These are phyloP conservation scores for Annulohypoxylon moriforme DNA, from an alignment of 495 filamentous ascomycete species.

Conservation along the genomic window DNA sequence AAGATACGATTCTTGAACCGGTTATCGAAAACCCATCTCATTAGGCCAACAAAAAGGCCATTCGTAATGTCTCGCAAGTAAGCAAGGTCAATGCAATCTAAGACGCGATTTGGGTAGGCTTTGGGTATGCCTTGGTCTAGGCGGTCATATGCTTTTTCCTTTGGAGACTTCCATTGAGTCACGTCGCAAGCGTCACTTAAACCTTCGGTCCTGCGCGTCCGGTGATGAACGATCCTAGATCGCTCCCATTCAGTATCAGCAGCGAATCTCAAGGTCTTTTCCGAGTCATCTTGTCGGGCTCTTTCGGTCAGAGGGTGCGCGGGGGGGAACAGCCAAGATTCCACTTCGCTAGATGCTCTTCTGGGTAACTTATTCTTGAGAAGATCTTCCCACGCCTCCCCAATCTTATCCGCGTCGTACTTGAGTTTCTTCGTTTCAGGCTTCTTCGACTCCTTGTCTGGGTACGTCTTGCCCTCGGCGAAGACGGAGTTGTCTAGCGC, in stretches of 20 bases:
- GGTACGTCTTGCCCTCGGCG: not conserved
- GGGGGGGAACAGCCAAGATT: conserved; percentile 68
- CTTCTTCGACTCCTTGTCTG: not conserved
- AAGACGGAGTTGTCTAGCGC: conserved; percentile 63
- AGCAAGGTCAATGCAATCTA: conserved; percentile 76
- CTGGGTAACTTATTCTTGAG: conserved; percentile 62
- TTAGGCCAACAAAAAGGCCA: not conserved
- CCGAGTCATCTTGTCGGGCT: conserved; percentile 55
- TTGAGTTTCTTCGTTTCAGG: not conserved
- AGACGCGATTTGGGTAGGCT: conserved; percentile 65
- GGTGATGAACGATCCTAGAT: conserved; percentile 67
- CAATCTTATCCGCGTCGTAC: conserved; percentile 1
- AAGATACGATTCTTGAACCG: conserved; percentile 70
- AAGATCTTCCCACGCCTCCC: conserved; percentile 32
- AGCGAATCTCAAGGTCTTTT: conserved; percentile 46
- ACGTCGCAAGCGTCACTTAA: conserved; percentile 67
- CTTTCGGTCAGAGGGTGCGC: conserved; percentile 68
- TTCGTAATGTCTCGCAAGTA: conserved; percentile 56
- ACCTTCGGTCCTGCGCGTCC: conserved; percentile 56
- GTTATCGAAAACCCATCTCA: conserved; percentile 60
- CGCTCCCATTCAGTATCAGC: conserved; percentile 64
- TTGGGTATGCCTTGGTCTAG: conserved; percentile 50
- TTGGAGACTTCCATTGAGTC: conserved; percentile 68
- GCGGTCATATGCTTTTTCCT: conserved; percentile 67
- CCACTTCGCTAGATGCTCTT: conserved; percentile 70